phyloP scores from a whole-genome alignment of 805 yeast genomes.

The Saccharomycopsis vini region DNA sequence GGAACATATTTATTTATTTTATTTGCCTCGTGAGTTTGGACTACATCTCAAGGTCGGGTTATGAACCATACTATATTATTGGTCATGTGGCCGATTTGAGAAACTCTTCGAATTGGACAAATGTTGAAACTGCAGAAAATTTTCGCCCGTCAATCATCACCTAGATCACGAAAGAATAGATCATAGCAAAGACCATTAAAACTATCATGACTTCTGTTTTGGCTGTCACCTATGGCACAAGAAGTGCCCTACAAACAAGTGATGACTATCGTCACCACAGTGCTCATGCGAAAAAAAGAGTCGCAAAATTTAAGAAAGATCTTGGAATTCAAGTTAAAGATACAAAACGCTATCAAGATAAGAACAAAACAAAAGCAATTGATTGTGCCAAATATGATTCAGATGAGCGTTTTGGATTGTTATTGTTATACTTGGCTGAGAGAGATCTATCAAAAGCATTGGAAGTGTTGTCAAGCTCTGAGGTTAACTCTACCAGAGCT shows the following conservation, averaged over 20 bases:
- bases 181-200: too few species aligned
- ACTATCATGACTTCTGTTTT: slow-evolving; percentile 10
- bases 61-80: too few species aligned
- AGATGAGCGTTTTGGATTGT: slow-evolving; percentile 45
- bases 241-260: slow-evolving; percentile 57
- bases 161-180: background rate
- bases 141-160: too few species aligned
- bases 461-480: slow-evolving; percentile 49
- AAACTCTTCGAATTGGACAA: too few species aligned
- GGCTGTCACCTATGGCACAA: slow-evolving; percentile 34
- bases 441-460: slow-evolving; percentile 64
- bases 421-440: slow-evolving; percentile 64
- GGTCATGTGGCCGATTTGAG: too few species aligned
- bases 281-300: slow-evolving; percentile 45
- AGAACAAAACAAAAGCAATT: slow-evolving; percentile 40
- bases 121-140: too few species aligned
- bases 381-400: slow-evolving; percentile 39
- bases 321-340: slow-evolving; percentile 56
- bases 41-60: too few species aligned
- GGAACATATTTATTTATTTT: too few species aligned
- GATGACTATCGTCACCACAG: slow-evolving; percentile 67
- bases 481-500: slow-evolving; percentile 39
- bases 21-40: too few species aligned
- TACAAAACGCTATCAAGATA: slow-evolving; percentile 48
- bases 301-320: slow-evolving; percentile 57